Conservation (phyloP, 1,139 yeast species). For the Pneumocystis canis region DNA sequence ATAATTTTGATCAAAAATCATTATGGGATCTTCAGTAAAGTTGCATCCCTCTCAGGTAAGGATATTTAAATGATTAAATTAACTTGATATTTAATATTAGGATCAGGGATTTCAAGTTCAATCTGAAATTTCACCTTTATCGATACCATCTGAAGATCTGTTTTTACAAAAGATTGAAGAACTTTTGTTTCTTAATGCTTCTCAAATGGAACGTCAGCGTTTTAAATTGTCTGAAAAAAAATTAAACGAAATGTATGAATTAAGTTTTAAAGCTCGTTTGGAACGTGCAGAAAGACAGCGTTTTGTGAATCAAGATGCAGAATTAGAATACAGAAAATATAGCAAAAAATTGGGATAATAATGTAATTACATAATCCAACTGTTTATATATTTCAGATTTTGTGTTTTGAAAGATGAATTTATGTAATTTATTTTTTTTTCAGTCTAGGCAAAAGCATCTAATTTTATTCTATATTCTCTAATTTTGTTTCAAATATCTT, state of each 20-base stretch:
- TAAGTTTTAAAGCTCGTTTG: neutral
- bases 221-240: neutral
- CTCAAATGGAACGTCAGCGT: neutral
- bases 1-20: neutral
- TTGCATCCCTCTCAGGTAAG: neutral
- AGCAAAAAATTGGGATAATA: neutral
- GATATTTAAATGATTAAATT: neutral
- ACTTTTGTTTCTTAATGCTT: neutral
- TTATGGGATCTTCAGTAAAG: neutral
- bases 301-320: neutral
- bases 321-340: neutral
- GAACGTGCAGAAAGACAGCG: neutral
- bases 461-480: neutral
- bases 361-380: neutral
- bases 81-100: neutral
- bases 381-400: neutral
- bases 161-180: neutral
- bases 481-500: neutral
- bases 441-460: neutral
- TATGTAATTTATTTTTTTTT: neutral
- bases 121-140: neutral
- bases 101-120: neutral
- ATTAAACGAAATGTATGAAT: neutral
- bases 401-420: neutral
- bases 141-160: neutral